These are phyloP conservation scores for Limnomonas spitsbergensis DNA, from an alignment of 139 green algal species.

Conservation along the genomic window DNA sequence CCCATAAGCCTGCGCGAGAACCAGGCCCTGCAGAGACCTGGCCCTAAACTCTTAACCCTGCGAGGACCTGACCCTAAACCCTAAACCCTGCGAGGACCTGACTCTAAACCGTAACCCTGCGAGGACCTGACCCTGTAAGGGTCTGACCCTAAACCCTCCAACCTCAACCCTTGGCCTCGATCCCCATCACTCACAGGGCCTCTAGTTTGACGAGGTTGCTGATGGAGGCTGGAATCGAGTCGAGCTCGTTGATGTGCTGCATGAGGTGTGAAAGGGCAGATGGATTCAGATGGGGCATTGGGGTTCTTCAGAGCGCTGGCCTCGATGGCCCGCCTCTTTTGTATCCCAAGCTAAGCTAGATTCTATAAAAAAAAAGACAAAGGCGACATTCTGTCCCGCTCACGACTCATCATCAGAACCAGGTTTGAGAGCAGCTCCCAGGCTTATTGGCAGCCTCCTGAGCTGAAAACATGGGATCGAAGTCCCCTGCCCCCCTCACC, in stretches of 20 bases:
- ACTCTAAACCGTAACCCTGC: neutral
- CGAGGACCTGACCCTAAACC: neutral
- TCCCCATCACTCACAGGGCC: neutral
- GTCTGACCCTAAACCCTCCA: neutral
- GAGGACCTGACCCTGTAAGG: neutral
- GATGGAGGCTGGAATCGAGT: neutral
- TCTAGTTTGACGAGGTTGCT: constrained; percentile 8
- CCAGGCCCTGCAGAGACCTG: no score
- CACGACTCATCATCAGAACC: neutral
- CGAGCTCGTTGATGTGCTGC: constrained; percentile 7
- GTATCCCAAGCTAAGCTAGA: no score
- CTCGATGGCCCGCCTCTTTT: no score
- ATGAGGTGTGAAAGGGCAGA: neutral
- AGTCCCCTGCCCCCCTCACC: no score
- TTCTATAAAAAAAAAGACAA: no score
- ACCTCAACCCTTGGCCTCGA: neutral
- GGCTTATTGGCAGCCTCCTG: neutral
- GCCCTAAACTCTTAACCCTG: no score
- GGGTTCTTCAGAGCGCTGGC: no score
- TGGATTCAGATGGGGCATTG: neutral
- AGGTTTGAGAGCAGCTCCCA: neutral
- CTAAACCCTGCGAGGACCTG: neutral
- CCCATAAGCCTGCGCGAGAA: no score
- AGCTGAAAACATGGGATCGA: no score
- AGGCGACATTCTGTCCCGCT: neutral